Evolutionary conservation across 2,329 filamentous ascomycete genomes (phyloP), one percentile per base, ranked within the genome.

Genomic region (Lasiodiplodia sp.): DNA sequence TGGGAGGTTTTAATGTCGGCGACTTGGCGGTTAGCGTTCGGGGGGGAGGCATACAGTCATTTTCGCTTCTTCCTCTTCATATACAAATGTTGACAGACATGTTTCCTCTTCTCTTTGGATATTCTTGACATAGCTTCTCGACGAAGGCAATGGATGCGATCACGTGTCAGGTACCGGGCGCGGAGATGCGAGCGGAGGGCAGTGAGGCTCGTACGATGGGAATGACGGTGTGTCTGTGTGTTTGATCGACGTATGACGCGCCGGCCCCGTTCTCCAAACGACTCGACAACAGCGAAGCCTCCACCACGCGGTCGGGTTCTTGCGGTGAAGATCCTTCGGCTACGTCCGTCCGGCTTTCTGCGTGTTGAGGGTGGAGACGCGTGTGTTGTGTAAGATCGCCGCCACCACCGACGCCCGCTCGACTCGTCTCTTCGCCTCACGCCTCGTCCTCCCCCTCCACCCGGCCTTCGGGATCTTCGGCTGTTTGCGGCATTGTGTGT

Each of bases 211-310:
- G 57, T 34, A 64, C 51, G 60, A 52, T 28, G 28, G 49, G 23
- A 28, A 51, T 63, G 58, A 63, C 49, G 58, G 51, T 37, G 44
- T 64, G 60, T 52, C 44, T 38, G 60, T 52, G 40, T 64, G 60
- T 44, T 51, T 64, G 60, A 64, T 64, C 60, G 60, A 64, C 60
- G 60, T 64, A 52, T 53, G 60, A 64, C 60, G 58, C 58, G 58
- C 40, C 40, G 38, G 14, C 23, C 28, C n/a, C 38, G 23, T 47
- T n/a, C 18, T 47, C 44, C 44, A 21, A 47, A 47, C 44, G 44
- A 47, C 18, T 47, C 44, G 44, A 47, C 44, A 47, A 47, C 44
- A 47, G 21, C 44, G 44, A 47, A 47, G 18, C 44, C 44, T 47
- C 44, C 44, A 47, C 44, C 44, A 47, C 44, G 21, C 18, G 44